A percentile compares a stretch with the other conserved stretches of the same genome.
Evolutionary conservation across 768 basidiomycete species (phyloP).

Genomic region (Suillus americanus): DNA sequence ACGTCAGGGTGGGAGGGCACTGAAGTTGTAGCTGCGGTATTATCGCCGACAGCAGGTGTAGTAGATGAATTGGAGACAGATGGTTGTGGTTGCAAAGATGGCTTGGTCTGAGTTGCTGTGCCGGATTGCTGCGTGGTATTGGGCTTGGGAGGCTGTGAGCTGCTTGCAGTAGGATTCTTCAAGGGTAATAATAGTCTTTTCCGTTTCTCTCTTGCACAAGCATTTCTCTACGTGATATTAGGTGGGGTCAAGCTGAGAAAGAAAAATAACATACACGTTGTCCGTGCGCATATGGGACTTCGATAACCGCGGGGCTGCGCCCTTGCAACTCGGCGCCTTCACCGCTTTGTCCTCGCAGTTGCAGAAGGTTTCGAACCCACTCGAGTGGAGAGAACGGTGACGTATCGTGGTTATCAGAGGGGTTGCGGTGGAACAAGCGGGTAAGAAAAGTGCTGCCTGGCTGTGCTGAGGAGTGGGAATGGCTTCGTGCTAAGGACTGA

Average conservation of each 20-base stretch:
- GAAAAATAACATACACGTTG: neutral
- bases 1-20: neutral
- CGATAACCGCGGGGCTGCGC: neutral
- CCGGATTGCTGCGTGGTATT: neutral
- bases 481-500: neutral
- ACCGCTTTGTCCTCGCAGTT: neutral
- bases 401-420: neutral
- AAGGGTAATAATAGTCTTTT: neutral
- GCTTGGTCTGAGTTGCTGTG: no score
- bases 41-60: neutral
- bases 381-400: neutral
- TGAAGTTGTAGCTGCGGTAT: neutral
- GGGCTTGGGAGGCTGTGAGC: neutral
- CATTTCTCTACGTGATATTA: neutral
- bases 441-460: neutral
- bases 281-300: neutral
- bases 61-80: neutral
- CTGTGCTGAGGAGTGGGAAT: neutral
- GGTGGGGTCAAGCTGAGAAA: no score
- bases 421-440: neutral
- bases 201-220: neutral
- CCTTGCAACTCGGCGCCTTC: neutral
- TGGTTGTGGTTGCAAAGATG: neutral
- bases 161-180: neutral
- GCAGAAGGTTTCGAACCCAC: neutral